Percentiles rank a stretch among this genome's conserved stretches.
Conservation (phyloP, 495 filamentous ascomycete species). For the Daldinia concentrica region DNA sequence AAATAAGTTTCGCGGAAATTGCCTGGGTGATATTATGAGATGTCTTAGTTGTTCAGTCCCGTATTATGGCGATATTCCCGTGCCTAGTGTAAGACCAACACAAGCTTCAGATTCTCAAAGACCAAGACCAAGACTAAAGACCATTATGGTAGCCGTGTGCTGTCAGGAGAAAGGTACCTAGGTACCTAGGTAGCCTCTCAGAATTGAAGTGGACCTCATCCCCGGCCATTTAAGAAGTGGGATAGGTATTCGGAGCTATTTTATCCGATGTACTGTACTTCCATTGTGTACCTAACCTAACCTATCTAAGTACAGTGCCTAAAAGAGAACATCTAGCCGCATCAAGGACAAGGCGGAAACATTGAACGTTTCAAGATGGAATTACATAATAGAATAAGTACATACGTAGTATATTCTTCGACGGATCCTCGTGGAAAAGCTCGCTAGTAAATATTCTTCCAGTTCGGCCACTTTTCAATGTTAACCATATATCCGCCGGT, state of each 20-base stretch:
- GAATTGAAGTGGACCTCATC: background rate
- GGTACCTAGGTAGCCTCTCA: slow-evolving; percentile 7
- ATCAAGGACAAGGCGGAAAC: background rate
- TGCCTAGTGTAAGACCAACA: slow-evolving; percentile 6
- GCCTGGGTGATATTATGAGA: background rate
- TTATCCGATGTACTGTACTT: background rate
- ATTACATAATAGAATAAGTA: background rate
- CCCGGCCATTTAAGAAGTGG: background rate
- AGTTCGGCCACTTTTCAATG: background rate
- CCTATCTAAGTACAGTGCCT: background rate
- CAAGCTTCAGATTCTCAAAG: slow-evolving; percentile 6
- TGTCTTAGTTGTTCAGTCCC: background rate
- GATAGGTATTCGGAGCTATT: background rate
- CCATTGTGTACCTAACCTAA: background rate
- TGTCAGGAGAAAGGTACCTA: slow-evolving; percentile 8
- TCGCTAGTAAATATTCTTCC: background rate
- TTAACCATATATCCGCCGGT: background rate
- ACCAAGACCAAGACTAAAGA: slow-evolving; percentile 12
- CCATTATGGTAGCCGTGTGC: slow-evolving; percentile 7
- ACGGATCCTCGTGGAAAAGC: background rate
- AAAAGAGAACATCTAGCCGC: too few species aligned
- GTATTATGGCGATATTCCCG: slow-evolving; percentile 7
- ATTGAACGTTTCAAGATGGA: background rate
- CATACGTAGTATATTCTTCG: background rate
- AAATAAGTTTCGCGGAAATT: background rate